Evolutionary conservation across 805 yeast species (phyloP), one percentile per base, ranked within the genome.

Genomic region (Maudiozyma turicensis): DNA sequence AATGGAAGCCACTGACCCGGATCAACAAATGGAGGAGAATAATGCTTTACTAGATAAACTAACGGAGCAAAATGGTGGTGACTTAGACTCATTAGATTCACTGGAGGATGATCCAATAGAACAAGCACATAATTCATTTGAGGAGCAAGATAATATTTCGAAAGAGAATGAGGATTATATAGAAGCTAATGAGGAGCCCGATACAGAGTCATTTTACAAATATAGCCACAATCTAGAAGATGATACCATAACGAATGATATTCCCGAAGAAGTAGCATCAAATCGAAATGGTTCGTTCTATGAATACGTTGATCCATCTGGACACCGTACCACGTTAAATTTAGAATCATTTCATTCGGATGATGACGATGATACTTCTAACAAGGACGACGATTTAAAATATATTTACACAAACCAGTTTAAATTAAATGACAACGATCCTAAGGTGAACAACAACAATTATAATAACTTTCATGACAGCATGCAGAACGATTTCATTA

Each of bases 301-400:
- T 51, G 90, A 84, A 53, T 84, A 84, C 58, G 80, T 78, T 55
- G 91, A 84, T 61, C 88, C 89, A 0, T 82, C 83, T 56, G 91
- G 64, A 77, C 86, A 6, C 82, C 84, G 63, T 77, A 79, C 53
- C 78, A 76, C 62, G 69, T 72, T 41, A 68, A 71, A 45, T 78
- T 79, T 59, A 82, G 86, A 15, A 64, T 81, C 52, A 6, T 40
- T 40, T 15, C 15, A 40, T 6, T 3, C 28, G 3, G 42, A 39
- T 10, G 13, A 26, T 11, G 33, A 28, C 81, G 70, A 70, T 39
- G 75, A 75, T 38, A 83, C 75, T 13, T 11, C 38, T 2, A 35
- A 35, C n/a, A n/a, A 35, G 5, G 32, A 52, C 40, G 46, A 52
- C n/a, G 40, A 15, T 20, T 20, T 40, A 14, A 48, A 50, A 26